Evolutionary conservation across 2,329 filamentous ascomycete species (phyloP), one percentile per base, ranked within the genome.

Genomic region (Xylaria sp.): DNA sequence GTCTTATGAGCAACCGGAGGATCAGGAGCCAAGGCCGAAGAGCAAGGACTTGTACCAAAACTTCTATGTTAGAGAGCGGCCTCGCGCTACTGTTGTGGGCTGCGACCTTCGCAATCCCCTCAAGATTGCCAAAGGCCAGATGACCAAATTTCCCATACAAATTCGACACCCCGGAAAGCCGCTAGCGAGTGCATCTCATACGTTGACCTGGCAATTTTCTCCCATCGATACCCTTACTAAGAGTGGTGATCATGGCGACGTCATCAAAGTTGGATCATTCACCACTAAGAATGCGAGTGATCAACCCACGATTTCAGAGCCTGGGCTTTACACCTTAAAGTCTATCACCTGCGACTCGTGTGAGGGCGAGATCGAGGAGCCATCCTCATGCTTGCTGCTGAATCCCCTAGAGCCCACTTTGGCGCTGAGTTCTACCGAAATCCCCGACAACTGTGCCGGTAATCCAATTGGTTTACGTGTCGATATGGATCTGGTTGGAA

Each of bases 371-470:
- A 90, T 99, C 4, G 86, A 95, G 71, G 96, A 99, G 78, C 96
- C 96, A 32, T 93, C 95, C 2, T 96, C 94, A n/a, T 98, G 95
- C 79, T 85, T 97, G 67, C 83, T 99, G 62, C 86, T 97, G 72
- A 99, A 98, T 72, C 96, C 96, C 4, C 90, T 96, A 0, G 91
- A 97, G 80, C 96, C 96, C 9, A 89, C 91, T 64, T 79, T 99
- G 66, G 85, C 88, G 4, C 83, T 99, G 58, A 87, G 86, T 36
- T 86, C 89, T 6, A 92, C 97, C 74, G 91, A 94, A 70, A 94
- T 99, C 51, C 92, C 93, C 61, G 96, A 99, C 79, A 97, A 97
- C 78, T 99, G 96, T 78, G 95, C 94, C 42, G 94, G 94, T 56
- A 97, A 94, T 76, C 93, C 96, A 0, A 93, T 99, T 69, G 96